A percentile compares a stretch with the other conserved stretches of the same genome.
Evolutionary conservation across 75 land plant species (phyloP).

Genomic region (Cryptomeria japonica): DNA sequence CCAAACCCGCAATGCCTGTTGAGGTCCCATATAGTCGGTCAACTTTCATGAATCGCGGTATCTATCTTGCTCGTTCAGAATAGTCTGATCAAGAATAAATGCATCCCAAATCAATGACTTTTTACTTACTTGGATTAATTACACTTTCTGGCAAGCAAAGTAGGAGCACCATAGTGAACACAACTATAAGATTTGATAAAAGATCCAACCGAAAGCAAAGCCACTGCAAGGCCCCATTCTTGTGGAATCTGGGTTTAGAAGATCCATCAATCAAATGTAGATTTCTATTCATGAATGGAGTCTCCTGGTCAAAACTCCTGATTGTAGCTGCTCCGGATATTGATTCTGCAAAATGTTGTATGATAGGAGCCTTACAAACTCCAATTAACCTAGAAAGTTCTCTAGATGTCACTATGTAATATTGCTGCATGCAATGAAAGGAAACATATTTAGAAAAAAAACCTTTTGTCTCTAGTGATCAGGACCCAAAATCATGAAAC

Average conservation of each 20-base stretch:
- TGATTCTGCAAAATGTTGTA: slow-evolving; percentile 77
- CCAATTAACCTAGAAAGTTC: slow-evolving; percentile 62
- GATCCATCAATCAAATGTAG: slow-evolving; percentile 47
- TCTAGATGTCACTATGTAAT: slow-evolving; percentile 67
- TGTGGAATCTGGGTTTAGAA: slow-evolving; percentile 65
- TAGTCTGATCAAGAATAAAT: not conserved
- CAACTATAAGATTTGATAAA: slow-evolving; percentile 59
- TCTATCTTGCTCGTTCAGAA: not conserved
- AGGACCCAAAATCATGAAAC: not conserved
- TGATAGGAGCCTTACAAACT: slow-evolving; percentile 58
- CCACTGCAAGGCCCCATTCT: slow-evolving; percentile 81
- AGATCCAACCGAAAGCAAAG: slow-evolving; percentile 74
- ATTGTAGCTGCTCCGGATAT: slow-evolving; percentile 69
- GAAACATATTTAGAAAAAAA: not conserved
- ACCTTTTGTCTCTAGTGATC: not conserved
- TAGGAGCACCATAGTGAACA: slow-evolving; percentile 62
- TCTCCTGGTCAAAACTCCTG: slow-evolving; percentile 61
- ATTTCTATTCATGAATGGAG: slow-evolving; percentile 50
- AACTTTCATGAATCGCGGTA: not conserved
- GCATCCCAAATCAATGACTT: not conserved
- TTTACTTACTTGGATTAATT: slow-evolving; percentile 63
- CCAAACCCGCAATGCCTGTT: slow-evolving; percentile 19
- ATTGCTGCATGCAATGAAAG: slow-evolving; percentile 41
- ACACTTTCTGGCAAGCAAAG: slow-evolving; percentile 57
- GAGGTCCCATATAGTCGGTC: not conserved